Evolutionary conservation across 1,284 basidiomycete genomes (phyloP).

Genomic region (Apiotrichum laibachii): DNA sequence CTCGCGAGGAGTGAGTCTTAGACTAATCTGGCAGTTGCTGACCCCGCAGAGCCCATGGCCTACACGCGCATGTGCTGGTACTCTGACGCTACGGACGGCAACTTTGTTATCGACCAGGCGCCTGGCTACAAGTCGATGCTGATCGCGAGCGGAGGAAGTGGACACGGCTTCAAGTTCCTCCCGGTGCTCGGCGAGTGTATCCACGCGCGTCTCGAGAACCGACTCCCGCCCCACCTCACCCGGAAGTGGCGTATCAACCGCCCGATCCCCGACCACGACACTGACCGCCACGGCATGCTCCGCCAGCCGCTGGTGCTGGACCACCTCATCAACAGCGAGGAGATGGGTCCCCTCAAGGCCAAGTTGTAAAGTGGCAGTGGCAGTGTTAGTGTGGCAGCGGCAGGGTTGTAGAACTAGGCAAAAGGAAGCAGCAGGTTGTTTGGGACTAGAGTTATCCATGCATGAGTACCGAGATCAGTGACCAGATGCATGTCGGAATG

Average conservation of each 20-base stretch:
- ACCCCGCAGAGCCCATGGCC: conserved; percentile 56
- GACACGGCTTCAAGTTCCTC: conserved; percentile 74
- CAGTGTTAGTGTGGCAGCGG: too few relatives aligned
- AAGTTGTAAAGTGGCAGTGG: not conserved
- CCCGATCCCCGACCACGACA: conserved; percentile 5
- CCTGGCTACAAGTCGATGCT: conserved; percentile 61
- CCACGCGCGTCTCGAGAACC: conserved; percentile 64
- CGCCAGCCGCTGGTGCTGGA: conserved; percentile 19
- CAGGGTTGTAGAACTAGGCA: too few relatives aligned
- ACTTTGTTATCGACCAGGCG: conserved; percentile 73
- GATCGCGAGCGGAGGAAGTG: conserved; percentile 72
- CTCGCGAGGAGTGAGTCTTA: conserved; percentile 58
- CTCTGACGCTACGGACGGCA: conserved; percentile 56
- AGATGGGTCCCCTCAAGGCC: conserved; percentile 6
- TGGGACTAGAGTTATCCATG: too few relatives aligned
- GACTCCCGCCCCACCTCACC: conserved; percentile 56
- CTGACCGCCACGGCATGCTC: conserved; percentile 13
- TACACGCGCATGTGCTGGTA: conserved; percentile 80
- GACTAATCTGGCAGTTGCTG: not conserved
- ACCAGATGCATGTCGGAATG: too few relatives aligned
- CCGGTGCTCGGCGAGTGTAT: conserved; percentile 72
- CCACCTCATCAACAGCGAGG: conserved; percentile 8
- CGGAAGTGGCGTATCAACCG: conserved; percentile 51
- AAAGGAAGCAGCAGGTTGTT: too few relatives aligned
- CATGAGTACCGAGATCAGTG: too few relatives aligned